phyloP scores from a whole-genome alignment of 2,329 filamentous ascomycete species.

The Aspergillus sp. region DNA sequence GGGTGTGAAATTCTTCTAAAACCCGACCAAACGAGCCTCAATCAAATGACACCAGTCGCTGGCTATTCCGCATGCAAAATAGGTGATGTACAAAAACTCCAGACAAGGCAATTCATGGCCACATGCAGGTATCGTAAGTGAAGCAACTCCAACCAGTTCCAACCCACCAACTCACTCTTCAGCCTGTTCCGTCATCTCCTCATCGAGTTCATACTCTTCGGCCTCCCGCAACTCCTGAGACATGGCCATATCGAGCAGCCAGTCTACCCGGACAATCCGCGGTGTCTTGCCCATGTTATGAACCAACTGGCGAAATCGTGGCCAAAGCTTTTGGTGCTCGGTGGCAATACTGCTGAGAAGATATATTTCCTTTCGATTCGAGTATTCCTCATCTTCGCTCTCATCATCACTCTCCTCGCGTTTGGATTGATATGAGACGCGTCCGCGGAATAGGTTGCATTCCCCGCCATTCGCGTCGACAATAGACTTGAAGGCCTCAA shows the following conservation, averaged over 20 bases:
- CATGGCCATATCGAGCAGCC: constrained; percentile 90
- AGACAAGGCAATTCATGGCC: constrained; percentile 12
- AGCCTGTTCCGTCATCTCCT: constrained; percentile 34
- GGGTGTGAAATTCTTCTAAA: constrained; percentile 95
- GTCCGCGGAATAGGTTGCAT: constrained; percentile 76
- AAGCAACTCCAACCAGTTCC: constrained; percentile 11
- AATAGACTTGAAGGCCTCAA: constrained; percentile 83
- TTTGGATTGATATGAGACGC: constrained; percentile 70
- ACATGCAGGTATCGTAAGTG: constrained; percentile 13
- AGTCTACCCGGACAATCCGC: constrained; percentile 81
- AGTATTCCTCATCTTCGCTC: constrained; percentile 63
- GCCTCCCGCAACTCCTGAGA: constrained; percentile 76
- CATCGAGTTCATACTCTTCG: constrained; percentile 59
- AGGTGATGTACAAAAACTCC: constrained; percentile 21
- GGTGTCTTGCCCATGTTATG: constrained; percentile 77
- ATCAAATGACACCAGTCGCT: constrained; percentile 6
- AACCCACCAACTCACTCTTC: constrained; percentile 18
- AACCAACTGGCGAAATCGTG: constrained; percentile 79
- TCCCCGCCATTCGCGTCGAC: constrained; percentile 86
- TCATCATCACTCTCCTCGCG: constrained; percentile 47
- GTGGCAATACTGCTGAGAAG: constrained; percentile 72
- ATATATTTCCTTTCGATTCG: constrained; percentile 74
- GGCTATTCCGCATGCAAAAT: constrained; percentile 18
- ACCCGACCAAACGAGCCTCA: not conserved
- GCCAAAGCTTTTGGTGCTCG: constrained; percentile 76